A percentile compares a stretch with the other conserved stretches of the same genome.
Evolutionary conservation across 2,329 filamentous ascomycete species (phyloP).

Genomic region (Aspergillus caelatus): DNA sequence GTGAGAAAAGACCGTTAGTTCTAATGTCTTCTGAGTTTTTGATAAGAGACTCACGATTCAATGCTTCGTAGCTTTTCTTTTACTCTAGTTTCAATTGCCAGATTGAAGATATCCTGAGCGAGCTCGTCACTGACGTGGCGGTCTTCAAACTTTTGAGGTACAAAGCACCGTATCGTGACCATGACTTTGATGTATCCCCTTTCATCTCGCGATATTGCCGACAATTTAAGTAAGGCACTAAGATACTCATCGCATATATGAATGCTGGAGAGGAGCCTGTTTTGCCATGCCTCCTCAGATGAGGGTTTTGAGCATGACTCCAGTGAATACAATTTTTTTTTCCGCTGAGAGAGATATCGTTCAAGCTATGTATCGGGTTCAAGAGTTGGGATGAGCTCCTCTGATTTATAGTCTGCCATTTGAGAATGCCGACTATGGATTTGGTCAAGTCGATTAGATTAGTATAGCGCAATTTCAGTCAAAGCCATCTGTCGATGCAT

Average conservation of each 20-base stretch:
- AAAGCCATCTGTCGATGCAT: neutral
- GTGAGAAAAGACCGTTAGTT: neutral
- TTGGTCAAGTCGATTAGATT: neutral
- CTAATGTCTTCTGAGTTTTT: neutral
- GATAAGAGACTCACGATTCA: neutral
- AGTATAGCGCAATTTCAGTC: neutral
- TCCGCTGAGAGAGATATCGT: neutral
- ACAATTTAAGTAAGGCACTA: neutral
- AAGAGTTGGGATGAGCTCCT: neutral
- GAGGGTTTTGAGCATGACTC: neutral
- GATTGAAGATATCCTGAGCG: neutral
- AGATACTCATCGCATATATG: neutral
- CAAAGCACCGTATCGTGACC: neutral
- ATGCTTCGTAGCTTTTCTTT: neutral
- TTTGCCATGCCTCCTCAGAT: neutral
- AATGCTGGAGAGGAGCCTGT: neutral
- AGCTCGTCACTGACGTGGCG: neutral
- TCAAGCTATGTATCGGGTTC: neutral
- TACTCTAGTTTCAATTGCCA: neutral
- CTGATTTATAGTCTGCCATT: neutral
- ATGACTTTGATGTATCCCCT: neutral
- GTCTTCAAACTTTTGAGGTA: neutral
- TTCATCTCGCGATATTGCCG: neutral
- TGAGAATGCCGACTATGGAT: neutral
- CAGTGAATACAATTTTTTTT: neutral